Base-by-base conservation (phyloP, 1,139 yeast species). In the Wickerhamiella pararugosa region DNA sequence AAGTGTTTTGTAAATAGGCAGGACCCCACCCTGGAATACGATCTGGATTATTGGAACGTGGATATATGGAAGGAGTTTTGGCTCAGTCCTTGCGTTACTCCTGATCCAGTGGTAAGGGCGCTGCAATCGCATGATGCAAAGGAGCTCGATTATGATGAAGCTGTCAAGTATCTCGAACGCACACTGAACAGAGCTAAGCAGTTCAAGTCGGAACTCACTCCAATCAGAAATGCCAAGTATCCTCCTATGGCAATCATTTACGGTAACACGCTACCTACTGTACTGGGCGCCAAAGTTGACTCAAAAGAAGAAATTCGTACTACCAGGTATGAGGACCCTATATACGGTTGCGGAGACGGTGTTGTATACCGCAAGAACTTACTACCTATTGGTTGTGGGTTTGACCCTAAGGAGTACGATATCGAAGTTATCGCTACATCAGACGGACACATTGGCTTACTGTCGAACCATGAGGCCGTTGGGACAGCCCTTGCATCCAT, bases 321-420 rank as follows among this genome's bases (percentile, higher is more conserved):
- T 32, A 94, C 94, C 5, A 72, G 75, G 49, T 86, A 81, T 59
- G 75, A 72, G 49, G 78, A 81, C 51, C 79, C 83, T 51, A 73
- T 71, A 51, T 84, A 82, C 56, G 94, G 94, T 0, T 86, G 86
- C 7, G 96, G 96, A 6, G 96, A 86, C 56, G 96, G 96, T 30
- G 95, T 86, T 10, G 81, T 84, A 1, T 84, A 82, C 59, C 83
- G 79, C 52, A 74, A 74, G 49, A 79, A 87, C 78, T 61, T 82
- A 34, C 73, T 84, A 75, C 95, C 96, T 0, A 80, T 79, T 52
- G 62, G 65, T 27, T 67, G 69, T 49, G 92, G 92, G 0, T 84
- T 79, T 54, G 45, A 70, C 0, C 33, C 30, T 1, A 25, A 33
- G 3, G 26, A 38, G 41, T 33, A 38, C 29, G 73, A 81, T 2